Base-by-base conservation (phyloP, 1,284 basidiomycete species). In the Ustilago cynodontis region DNA sequence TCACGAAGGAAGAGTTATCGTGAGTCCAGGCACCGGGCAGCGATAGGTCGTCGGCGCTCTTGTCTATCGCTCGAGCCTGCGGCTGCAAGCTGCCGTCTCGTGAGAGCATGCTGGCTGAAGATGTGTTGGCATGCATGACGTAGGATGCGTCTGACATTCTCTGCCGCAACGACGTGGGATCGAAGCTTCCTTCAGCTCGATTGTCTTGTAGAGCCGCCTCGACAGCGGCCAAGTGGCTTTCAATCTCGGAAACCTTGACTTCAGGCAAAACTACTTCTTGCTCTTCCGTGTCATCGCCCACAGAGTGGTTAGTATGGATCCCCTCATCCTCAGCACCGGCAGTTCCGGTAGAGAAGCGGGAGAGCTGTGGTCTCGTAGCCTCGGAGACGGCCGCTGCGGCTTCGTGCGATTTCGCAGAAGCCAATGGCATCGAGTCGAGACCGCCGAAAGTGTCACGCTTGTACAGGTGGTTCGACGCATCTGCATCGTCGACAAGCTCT, bases 191-290 rank as follows among this genome's bases (percentile, higher is more conserved):
- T 26, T 67, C 75, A 24, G 69, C 51, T 18, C 60, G 60, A 28
- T 77, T 69, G 64, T 69, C 63, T 39, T 72, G 70, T 57, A 77
- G 31, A 13, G 75, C 75, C 1, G 75, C 75, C 45, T 77, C 75
- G 2, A 77, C 75, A 2, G 66, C 75, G 20, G 65, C 75, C 28
- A 77, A 43, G 16, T 77, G 75, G 33, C 54, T 67, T 28, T 77
- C 75, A 45, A 77, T 77, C 57, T 72, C 71, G 1, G 63, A 66
- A 1, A 77, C 70, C 26, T 77, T 72, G 62, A 77, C 69, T 35
- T 77, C 74, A 24, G 65, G 74, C 41, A 72, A 11, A 7, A 71
- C 59, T 9, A 68, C 52, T 28, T 65, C 73, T 31, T 71, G 63
- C 26, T 65, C 51, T 37, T 71, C 73, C 4, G 59, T 51, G 11